phyloP scores from a whole-genome alignment of 352 stramenopile species.

The Globisporangium takayamanum region DNA sequence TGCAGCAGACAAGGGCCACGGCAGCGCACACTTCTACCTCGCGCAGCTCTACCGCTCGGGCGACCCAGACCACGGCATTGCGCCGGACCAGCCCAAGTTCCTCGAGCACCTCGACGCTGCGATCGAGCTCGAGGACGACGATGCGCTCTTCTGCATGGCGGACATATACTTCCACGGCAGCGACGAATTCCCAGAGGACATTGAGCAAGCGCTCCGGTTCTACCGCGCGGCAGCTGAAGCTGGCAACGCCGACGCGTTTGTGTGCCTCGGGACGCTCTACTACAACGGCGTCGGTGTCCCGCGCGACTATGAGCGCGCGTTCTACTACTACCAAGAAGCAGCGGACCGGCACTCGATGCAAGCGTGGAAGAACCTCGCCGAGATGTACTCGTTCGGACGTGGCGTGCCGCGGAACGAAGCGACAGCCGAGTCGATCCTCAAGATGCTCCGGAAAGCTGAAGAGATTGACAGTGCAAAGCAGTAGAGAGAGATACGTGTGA shows the following conservation, averaged over 20 bases:
- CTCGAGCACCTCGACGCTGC: conserved; percentile 57
- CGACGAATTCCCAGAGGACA: conserved; percentile 63
- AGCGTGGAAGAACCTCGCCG: conserved; percentile 85
- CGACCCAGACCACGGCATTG: conserved; percentile 40
- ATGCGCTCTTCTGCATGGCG: conserved; percentile 81
- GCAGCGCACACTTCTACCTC: conserved; percentile 72
- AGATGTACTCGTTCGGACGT: conserved; percentile 77
- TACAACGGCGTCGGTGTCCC: conserved; percentile 70
- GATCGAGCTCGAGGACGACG: conserved; percentile 50
- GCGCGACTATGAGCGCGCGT: conserved; percentile 70
- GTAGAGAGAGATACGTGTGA: not conserved
- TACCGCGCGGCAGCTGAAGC: conserved; percentile 65
- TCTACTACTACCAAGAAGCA: conserved; percentile 84
- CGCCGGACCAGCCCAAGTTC: conserved; percentile 48
- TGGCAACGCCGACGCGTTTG: conserved; percentile 65
- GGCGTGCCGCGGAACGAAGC: conserved; percentile 75
- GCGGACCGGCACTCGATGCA: conserved; percentile 79
- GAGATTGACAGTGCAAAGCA: conserved; percentile 3
- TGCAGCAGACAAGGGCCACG: conserved; percentile 61
- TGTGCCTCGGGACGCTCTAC: conserved; percentile 73
- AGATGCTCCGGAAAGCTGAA: conserved; percentile 51
- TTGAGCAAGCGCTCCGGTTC: conserved; percentile 62
- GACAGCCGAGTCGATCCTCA: conserved; percentile 76
- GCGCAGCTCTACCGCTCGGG: conserved; percentile 85
- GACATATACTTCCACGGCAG: conserved; percentile 84